These are phyloP conservation scores for Rhodosporidiobolus odoratus DNA, from an alignment of 768 basidiomycete genomes.

Conservation along the genomic window DNA sequence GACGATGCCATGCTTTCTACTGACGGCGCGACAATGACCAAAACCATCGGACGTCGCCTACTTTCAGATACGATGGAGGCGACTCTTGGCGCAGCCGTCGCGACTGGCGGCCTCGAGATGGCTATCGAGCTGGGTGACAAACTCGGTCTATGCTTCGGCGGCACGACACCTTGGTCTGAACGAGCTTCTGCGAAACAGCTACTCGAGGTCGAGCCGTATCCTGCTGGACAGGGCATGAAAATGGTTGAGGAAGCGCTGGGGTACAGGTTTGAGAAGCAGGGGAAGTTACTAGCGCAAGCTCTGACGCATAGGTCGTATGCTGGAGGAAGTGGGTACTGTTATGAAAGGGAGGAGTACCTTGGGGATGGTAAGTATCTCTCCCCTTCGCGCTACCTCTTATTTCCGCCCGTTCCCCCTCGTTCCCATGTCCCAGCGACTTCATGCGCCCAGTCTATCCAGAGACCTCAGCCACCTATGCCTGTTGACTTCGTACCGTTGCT, in stretches of 20 bases:
- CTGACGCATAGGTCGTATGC: slow-evolving; percentile 79
- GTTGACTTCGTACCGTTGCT: slow-evolving; percentile 54
- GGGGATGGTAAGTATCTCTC: slow-evolving; percentile 68
- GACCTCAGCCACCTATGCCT: background rate
- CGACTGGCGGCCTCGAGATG: slow-evolving; percentile 65
- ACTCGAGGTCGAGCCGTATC: slow-evolving; percentile 47
- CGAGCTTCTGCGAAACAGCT: slow-evolving; percentile 52
- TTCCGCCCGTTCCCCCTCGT: background rate
- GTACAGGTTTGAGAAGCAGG: slow-evolving; percentile 63
- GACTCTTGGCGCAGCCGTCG: slow-evolving; percentile 67
- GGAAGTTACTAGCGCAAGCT: slow-evolving; percentile 62
- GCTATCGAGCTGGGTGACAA: slow-evolving; percentile 61
- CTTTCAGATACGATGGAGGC: slow-evolving; percentile 88
- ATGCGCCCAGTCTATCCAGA: no score
- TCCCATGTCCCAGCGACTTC: no score
- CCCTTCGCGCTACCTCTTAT: no score
- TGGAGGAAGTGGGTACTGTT: slow-evolving; percentile 56
- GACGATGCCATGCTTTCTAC: slow-evolving; percentile 44
- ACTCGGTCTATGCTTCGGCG: slow-evolving; percentile 69
- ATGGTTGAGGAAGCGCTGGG: slow-evolving; percentile 61
- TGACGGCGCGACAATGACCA: slow-evolving; percentile 46
- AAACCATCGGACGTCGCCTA: slow-evolving; percentile 61
- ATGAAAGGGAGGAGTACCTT: slow-evolving; percentile 76
- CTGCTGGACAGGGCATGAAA: background rate
- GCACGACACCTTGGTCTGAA: slow-evolving; percentile 61